A percentile compares a stretch with the other conserved stretches of the same genome.
Conservation (phyloP, 169 alveolate genomes). For the Eimeria falciformis region DNA sequence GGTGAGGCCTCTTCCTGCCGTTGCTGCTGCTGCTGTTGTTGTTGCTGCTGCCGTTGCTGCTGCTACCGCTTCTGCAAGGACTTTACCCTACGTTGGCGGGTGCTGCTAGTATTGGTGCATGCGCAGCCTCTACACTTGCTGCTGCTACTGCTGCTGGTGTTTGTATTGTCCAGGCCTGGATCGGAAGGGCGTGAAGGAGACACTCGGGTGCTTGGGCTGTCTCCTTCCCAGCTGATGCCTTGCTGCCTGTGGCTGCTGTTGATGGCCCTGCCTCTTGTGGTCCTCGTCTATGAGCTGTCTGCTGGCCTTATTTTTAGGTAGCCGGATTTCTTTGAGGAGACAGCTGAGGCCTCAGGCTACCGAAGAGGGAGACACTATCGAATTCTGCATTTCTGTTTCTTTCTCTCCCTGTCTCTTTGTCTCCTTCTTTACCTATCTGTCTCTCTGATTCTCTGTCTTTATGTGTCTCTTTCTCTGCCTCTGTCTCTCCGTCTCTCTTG, state of each 20-base stretch:
- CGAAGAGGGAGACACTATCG: too few species aligned
- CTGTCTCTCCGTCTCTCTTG: too few species aligned
- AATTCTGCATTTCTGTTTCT: too few species aligned
- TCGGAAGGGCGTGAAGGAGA: background rate
- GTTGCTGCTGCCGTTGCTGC: background rate
- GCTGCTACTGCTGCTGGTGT: background rate
- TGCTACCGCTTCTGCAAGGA: too few species aligned
- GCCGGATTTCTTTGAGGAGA: too few species aligned
- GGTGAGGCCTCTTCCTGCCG: background rate
- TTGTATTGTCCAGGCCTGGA: background rate
- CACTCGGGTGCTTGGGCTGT: background rate
- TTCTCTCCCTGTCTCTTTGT: too few species aligned
- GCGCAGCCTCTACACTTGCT: background rate
- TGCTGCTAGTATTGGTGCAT: background rate
- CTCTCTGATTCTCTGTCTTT: too few species aligned
- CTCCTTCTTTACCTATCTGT: too few species aligned
- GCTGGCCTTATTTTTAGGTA: background rate
- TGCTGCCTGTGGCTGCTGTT: slow-evolving; percentile 37
- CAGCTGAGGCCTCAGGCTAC: too few species aligned
- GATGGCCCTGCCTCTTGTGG: slow-evolving; percentile 25
- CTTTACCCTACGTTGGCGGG: background rate
- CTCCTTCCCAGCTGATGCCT: background rate
- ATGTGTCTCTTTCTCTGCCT: too few species aligned
- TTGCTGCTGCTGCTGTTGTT: slow-evolving; percentile 30
- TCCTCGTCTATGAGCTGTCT: slow-evolving; percentile 6